Percentiles rank a stretch among this genome's conserved stretches.
These are phyloP conservation scores for Oryza meridionalis DNA, from an alignment of 176 grass and related monocot species.

Conservation along the genomic window DNA sequence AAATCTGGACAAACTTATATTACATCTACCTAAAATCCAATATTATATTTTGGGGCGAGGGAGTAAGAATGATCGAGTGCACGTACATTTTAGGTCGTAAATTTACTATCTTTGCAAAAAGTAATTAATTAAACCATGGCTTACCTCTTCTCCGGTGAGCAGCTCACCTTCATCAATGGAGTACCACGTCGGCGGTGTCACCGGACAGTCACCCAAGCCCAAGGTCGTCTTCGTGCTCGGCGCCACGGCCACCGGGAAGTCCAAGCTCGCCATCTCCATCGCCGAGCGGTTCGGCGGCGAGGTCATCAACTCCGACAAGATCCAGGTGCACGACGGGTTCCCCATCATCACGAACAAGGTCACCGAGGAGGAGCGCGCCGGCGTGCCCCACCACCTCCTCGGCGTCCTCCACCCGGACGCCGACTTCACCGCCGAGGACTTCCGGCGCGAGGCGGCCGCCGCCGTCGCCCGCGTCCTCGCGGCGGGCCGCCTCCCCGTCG, in stretches of 20 bases:
- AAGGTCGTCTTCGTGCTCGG: conserved; percentile 74
- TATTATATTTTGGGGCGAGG: too few species aligned
- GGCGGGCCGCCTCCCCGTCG: conserved; percentile 48
- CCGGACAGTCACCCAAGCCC: conserved; percentile 15
- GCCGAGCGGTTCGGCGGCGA: conserved; percentile 54
- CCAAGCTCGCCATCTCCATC: conserved; percentile 63
- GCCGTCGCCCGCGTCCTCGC: conserved; percentile 30
- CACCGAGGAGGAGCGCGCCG: conserved; percentile 19
- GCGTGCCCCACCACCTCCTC: conserved; percentile 40
- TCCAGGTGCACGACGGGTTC: conserved; percentile 38
- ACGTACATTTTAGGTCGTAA: not conserved
- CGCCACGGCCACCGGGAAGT: conserved; percentile 72
- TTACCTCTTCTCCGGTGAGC: conserved; percentile 8
- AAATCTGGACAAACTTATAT: too few species aligned
- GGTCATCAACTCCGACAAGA: conserved; percentile 48
- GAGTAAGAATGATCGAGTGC: too few species aligned
- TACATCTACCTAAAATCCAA: too few species aligned
- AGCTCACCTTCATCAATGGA: conserved; percentile 25
- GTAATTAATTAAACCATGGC: conserved; percentile 10
- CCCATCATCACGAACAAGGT: conserved; percentile 37
- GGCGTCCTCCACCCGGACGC: conserved; percentile 19
- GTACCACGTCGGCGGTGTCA: not conserved
- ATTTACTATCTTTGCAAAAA: not conserved
- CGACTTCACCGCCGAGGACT: conserved; percentile 61
- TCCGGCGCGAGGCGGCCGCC: conserved; percentile 36